Conservation (phyloP, 2,329 filamentous ascomycete genomes). For the Whalleya microplaca region DNA sequence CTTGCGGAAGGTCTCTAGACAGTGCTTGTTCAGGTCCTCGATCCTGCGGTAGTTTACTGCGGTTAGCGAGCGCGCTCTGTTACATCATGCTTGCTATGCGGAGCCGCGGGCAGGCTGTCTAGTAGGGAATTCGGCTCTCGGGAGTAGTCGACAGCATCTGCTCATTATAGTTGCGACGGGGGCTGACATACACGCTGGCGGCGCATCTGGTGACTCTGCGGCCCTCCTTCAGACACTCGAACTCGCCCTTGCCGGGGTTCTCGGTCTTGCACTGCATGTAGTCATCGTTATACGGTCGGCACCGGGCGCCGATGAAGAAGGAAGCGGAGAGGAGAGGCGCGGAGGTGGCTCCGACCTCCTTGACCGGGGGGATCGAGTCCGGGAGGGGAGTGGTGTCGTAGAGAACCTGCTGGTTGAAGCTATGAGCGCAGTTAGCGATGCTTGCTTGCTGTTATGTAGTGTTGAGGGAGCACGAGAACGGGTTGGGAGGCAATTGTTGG, state of each 20-base stretch:
- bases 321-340: conserved; percentile 89
- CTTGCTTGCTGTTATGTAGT: neutral
- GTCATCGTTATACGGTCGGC: conserved; percentile 95
- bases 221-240: conserved; percentile 95
- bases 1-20: conserved; percentile 84
- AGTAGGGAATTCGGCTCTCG: neutral
- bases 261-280: conserved; percentile 99
- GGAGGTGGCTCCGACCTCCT: conserved; percentile 91
- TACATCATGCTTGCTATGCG: neutral
- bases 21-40: conserved; percentile 95
- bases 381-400: conserved; percentile 96
- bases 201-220: conserved; percentile 96
- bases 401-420: conserved; percentile 93
- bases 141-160: neutral
- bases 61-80: conserved; percentile 6
- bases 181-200: conserved; percentile 82
- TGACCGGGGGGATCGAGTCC: conserved; percentile 86
- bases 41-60: conserved; percentile 57
- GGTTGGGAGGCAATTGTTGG: conserved; percentile 19
- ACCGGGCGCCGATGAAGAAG: conserved; percentile 96
- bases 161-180: neutral
- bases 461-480: neutral
- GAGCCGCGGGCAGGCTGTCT: neutral
- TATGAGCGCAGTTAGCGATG: conserved; percentile 46
- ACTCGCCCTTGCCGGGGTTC: conserved; percentile 85